phyloP scores from a whole-genome alignment of 2,329 filamentous ascomycete species.

The Ceratocystis colombiana region DNA sequence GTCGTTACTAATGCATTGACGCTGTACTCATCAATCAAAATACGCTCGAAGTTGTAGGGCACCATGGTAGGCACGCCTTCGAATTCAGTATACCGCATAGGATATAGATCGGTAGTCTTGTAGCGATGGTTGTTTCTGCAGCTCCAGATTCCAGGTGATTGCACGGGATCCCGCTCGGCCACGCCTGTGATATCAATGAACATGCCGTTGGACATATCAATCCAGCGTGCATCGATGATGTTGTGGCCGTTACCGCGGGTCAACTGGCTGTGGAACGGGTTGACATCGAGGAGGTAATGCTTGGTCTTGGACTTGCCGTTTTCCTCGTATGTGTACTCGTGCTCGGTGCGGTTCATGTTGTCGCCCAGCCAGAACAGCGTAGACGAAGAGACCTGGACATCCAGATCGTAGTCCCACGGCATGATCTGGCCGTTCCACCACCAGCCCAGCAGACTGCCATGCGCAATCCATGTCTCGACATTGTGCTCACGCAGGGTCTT shows the following conservation, averaged over 20 bases:
- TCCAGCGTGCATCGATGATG: conserved; percentile 76
- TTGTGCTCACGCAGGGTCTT: conserved; percentile 52
- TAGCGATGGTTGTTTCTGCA: conserved; percentile 77
- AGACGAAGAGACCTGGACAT: conserved; percentile 62
- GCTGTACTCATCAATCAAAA: conserved; percentile 56
- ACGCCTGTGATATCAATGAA: conserved; percentile 78
- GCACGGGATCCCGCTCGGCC: conserved; percentile 52
- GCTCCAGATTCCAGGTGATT: conserved; percentile 55
- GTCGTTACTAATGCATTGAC: conserved; percentile 51
- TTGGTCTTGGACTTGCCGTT: conserved; percentile 37
- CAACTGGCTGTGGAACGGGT: conserved; percentile 56
- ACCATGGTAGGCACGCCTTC: conserved; percentile 62
- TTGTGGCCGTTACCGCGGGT: conserved; percentile 59
- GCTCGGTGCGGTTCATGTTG: conserved; percentile 57
- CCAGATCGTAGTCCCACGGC: conserved; percentile 77
- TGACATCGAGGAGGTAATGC: conserved; percentile 65
- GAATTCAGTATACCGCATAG: conserved; percentile 61
- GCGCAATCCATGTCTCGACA: conserved; percentile 76
- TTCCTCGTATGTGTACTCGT: conserved; percentile 45
- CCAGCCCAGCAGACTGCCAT: conserved; percentile 76
- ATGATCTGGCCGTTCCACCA: conserved; percentile 76
- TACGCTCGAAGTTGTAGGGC: conserved; percentile 57
- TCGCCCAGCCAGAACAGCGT: conserved; percentile 57
- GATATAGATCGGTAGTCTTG: conserved; percentile 59
- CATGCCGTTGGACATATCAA: conserved; percentile 63